A percentile compares a stretch with the other conserved stretches of the same genome.
phyloP scores from a whole-genome alignment of 495 filamentous ascomycete genomes.

The Parachaetomium inaequale region DNA sequence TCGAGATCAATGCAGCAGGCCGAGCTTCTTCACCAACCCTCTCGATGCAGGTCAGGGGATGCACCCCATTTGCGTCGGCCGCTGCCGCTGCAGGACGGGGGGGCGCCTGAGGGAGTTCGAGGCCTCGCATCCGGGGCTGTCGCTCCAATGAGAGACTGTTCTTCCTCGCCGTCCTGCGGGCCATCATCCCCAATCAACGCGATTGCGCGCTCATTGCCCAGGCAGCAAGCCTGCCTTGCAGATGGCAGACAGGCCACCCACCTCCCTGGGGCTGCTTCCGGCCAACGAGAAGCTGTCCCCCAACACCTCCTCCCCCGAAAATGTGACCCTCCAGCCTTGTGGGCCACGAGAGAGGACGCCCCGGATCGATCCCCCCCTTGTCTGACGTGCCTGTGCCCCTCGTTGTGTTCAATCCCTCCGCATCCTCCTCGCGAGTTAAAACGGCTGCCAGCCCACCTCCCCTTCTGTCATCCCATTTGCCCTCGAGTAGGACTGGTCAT shows the following conservation, averaged over 20 bases:
- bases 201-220: background rate
- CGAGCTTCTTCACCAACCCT: too few relatives aligned
- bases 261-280: background rate
- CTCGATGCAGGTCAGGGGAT: too few relatives aligned
- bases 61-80: background rate
- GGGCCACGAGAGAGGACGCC: constrained; percentile 2
- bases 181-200: background rate
- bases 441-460: constrained; percentile 3
- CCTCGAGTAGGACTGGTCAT: background rate
- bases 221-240: constrained; percentile 10
- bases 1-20: background rate
- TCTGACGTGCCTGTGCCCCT: constrained; percentile 8
- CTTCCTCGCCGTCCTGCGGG: background rate
- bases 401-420: background rate
- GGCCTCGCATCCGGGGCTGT: background rate
- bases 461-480: background rate
- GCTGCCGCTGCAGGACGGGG: background rate
- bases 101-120: background rate
- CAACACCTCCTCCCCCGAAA: background rate
- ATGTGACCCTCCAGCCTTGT: constrained; percentile 11
- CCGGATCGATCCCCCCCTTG: background rate
- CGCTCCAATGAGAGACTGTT: background rate
- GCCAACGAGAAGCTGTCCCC: constrained; percentile 9
- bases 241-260: background rate
- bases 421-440: constrained; percentile 13